Base-by-base conservation (phyloP, 805 yeast genomes). In the Wickerhamomyces bisporus region DNA sequence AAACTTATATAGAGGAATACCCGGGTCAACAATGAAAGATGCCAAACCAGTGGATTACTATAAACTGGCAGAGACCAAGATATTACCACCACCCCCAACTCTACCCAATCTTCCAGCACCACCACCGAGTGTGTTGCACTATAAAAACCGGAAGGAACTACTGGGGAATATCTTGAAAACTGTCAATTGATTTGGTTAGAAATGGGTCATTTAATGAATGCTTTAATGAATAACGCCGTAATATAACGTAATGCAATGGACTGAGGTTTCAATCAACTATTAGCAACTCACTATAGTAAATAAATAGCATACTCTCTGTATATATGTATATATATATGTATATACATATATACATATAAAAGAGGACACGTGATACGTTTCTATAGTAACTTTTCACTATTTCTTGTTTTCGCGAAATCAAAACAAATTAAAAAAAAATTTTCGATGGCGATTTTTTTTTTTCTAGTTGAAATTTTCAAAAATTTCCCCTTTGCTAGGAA, bases 1-100 rank as follows among this genome's bases (percentile, higher is more conserved):
- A 4, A 40, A 39, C 13, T 36, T 47, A 6, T 52, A 46, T 40
- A 38, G 37, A 24, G 48, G 52, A 3, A 41, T 73, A 13, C 73
- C 72, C 0, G 68, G 71, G 0, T 44, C 52, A 4, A 23, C 32
- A 3, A 16, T 19, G 2, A 28, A 39, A 14, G 14, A 15, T 3
- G 10, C 20, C 3, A 14, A 33, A 3, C n/a, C n/a, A n/a, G 13
- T 43, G 8, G 57, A 52, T 12, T 26, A 42, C 32, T 47, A 49
- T 35, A 48, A 46, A 33, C 30, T 52, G 8, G 39, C 45, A 11
- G 36, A 39, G 2, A 39, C 48, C 5, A 51, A 47, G 36, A 23
- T 33, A 5, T 29, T 54, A 5, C 58, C 58, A 12, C 58, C 55
- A 0, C 60, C 60, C 6, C 55, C 51, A 13, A 43, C 46, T 2